These are phyloP conservation scores for Begonia fuchsioides DNA, from an alignment of 306 rosid genomes.

Conservation along the genomic window DNA sequence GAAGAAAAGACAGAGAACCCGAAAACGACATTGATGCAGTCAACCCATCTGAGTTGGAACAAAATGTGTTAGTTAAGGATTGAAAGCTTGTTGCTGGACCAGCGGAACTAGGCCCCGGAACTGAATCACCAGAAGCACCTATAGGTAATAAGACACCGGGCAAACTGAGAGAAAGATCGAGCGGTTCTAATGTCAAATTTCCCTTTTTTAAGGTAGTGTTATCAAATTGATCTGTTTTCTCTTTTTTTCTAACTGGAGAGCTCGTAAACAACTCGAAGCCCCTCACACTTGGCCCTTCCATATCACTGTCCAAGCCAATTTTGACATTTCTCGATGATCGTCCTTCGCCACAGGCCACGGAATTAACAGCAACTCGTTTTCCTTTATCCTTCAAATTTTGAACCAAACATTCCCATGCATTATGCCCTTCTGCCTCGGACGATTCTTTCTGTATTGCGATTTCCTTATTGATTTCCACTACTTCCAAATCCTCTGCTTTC, in stretches of 20 bases:
- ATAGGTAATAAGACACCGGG: constrained; percentile 87
- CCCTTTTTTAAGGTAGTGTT: constrained; percentile 37
- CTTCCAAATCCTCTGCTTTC: constrained; percentile 23
- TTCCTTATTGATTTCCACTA: constrained; percentile 23
- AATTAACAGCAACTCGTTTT: constrained; percentile 47
- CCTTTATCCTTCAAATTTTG: constrained; percentile 69
- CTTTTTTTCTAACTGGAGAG: constrained; percentile 66
- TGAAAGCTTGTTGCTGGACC: constrained; percentile 73
- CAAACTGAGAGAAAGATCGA: constrained; percentile 88
- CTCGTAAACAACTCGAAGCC: constrained; percentile 73
- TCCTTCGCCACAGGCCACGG: constrained; percentile 32
- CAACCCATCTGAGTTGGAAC: constrained; percentile 78
- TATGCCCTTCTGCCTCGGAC: constrained; percentile 14
- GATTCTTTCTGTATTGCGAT: constrained; percentile 25
- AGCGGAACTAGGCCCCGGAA: constrained; percentile 64
- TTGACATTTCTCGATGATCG: constrained; percentile 37
- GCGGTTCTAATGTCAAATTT: constrained; percentile 42
- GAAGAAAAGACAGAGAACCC: constrained; percentile 87
- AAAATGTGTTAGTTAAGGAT: constrained; percentile 60
- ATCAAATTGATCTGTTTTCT: constrained; percentile 33
- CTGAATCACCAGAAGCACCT: constrained; percentile 43
- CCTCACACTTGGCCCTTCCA: constrained; percentile 82
- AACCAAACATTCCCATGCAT: constrained; percentile 17
- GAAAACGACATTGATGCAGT: constrained; percentile 85
- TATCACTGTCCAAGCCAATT: constrained; percentile 26